These are phyloP conservation scores for Pythium aristosporum DNA, from an alignment of 352 stramenopile genomes.

Conservation along the genomic window DNA sequence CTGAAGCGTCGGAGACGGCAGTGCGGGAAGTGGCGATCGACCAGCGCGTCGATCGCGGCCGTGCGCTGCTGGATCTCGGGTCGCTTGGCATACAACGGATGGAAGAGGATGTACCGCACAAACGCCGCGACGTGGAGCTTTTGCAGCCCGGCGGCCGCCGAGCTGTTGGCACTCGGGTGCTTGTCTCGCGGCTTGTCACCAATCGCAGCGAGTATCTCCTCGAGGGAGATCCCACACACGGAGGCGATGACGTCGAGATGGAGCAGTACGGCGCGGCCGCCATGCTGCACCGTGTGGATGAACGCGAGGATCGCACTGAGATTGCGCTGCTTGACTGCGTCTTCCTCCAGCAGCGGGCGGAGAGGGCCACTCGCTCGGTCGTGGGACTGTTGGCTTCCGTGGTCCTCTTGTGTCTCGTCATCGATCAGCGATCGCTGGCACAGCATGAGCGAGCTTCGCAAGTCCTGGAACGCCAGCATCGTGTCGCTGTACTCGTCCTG, in stretches of 20 bases:
- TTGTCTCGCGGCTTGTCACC: conserved; percentile 60
- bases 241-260: conserved; percentile 53
- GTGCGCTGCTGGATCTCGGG: conserved; percentile 36
- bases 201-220: conserved; percentile 53
- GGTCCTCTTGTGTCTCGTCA: conserved; percentile 29
- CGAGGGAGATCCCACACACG: conserved; percentile 39
- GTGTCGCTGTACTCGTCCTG: conserved; percentile 49
- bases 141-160: conserved; percentile 27
- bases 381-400: conserved; percentile 2
- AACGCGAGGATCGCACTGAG: conserved; percentile 44
- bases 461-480: conserved; percentile 54
- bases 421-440: conserved; percentile 42
- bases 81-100: conserved; percentile 63
- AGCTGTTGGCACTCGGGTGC: conserved; percentile 15
- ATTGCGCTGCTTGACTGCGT: conserved; percentile 37
- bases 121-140: conserved; percentile 59
- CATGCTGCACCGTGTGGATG: conserved; percentile 52
- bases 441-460: conserved; percentile 66
- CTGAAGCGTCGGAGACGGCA: conserved; percentile 66
- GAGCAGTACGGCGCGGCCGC: conserved; percentile 56
- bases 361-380: neutral
- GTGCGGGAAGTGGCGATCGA: conserved; percentile 72
- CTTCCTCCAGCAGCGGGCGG: conserved; percentile 22
- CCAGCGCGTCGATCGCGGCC: conserved; percentile 40
- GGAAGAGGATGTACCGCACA: conserved; percentile 77